phyloP scores from a whole-genome alignment of 352 stramenopile species.

The Thraustochytrium aureum region DNA sequence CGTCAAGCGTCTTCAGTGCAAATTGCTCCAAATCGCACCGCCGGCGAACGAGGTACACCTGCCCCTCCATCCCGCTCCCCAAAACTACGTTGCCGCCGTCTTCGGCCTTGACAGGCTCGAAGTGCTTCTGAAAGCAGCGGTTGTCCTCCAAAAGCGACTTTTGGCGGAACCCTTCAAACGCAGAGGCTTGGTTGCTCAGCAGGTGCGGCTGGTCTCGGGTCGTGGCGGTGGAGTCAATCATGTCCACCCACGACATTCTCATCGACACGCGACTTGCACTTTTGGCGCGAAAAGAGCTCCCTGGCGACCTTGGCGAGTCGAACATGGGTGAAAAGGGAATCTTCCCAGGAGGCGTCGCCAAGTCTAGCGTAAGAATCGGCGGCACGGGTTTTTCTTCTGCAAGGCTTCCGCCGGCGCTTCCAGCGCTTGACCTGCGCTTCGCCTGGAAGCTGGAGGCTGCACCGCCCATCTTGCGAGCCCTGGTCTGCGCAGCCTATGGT shows the following conservation, averaged over 20 bases:
- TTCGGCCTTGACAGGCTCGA: conserved; percentile 5
- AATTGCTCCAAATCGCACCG: conserved; percentile 28
- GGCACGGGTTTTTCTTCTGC: too few relatives aligned
- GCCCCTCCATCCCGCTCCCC: conserved; percentile 46
- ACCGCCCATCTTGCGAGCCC: too few relatives aligned
- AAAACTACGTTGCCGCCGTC: conserved; percentile 26
- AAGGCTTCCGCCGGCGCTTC: too few relatives aligned
- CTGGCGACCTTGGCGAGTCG: neutral
- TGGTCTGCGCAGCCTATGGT: too few relatives aligned
- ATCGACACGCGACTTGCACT: neutral
- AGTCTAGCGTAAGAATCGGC: too few relatives aligned
- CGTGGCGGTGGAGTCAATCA: neutral
- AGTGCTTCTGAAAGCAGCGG: neutral
- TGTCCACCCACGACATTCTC: conserved; percentile 3
- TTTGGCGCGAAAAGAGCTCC: neutral
- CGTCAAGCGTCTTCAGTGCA: conserved; percentile 48
- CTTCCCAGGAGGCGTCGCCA: too few relatives aligned
- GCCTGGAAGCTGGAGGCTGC: too few relatives aligned
- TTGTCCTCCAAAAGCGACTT: neutral
- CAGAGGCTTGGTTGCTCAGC: neutral
- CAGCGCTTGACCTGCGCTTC: too few relatives aligned
- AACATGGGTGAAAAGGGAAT: too few relatives aligned
- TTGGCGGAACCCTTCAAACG: conserved; percentile 2
- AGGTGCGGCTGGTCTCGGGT: neutral
- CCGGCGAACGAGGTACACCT: conserved; percentile 27